These are phyloP conservation scores for Amaranthus cruentus DNA, from an alignment of 148 eudicot genomes.

Conservation along the genomic window DNA sequence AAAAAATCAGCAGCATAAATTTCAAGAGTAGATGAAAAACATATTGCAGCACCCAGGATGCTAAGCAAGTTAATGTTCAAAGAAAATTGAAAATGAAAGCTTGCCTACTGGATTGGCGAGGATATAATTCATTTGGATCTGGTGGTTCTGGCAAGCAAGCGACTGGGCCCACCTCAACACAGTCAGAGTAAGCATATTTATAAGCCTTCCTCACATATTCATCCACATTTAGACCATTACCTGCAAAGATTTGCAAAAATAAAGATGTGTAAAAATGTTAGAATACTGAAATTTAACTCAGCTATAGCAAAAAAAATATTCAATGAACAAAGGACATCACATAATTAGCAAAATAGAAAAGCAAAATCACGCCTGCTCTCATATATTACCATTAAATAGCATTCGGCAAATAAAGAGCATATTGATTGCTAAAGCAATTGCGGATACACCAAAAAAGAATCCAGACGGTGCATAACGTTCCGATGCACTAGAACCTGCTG, in stretches of 20 bases:
- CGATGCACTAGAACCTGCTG: slow-evolving; percentile 81
- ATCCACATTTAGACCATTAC: slow-evolving; percentile 94
- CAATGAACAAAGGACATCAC: not conserved
- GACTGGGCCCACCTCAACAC: slow-evolving; percentile 93
- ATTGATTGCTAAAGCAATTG: slow-evolving; percentile 92
- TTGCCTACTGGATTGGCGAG: slow-evolving; percentile 89
- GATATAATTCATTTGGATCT: slow-evolving; percentile 87
- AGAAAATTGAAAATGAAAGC: slow-evolving; percentile 18
- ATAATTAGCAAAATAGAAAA: not conserved
- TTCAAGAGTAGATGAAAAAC: not conserved
- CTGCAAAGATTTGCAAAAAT: slow-evolving; percentile 34
- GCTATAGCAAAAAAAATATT: not conserved
- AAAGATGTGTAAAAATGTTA: not conserved
- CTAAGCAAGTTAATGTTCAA: not conserved
- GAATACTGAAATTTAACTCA: not conserved
- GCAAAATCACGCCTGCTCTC: not conserved
- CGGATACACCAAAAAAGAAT: slow-evolving; percentile 99
- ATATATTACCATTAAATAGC: slow-evolving; percentile 84
- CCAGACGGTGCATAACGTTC: slow-evolving; percentile 93
- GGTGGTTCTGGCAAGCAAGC: slow-evolving; percentile 97
- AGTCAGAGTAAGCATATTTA: slow-evolving; percentile 94
- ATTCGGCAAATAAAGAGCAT: slow-evolving; percentile 98
- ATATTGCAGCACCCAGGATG: not conserved
- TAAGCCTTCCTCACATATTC: slow-evolving; percentile 97
- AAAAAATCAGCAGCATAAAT: not conserved